Percentiles rank a stretch among this genome's conserved stretches.
phyloP scores from a whole-genome alignment of 345 rosid species.

The Heritiera fomes region DNA sequence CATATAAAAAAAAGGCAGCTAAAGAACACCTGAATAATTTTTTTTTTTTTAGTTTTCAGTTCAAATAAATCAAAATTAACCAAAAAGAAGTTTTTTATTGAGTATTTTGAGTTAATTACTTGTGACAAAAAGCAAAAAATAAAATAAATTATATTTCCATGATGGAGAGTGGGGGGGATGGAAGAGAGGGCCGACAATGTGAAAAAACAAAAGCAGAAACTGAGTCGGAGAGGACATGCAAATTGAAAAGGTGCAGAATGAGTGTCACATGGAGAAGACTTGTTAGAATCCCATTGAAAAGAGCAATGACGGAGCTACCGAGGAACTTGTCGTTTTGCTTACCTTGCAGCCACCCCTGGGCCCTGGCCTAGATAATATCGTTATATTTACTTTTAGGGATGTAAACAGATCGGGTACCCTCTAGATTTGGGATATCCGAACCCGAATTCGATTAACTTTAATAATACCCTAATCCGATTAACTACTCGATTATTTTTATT shows the following conservation, averaged over 20 bases:
- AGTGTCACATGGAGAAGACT: not conserved
- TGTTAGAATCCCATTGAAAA: not conserved
- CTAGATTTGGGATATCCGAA: no score
- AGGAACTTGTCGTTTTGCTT: constrained; percentile 1
- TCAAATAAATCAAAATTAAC: not conserved
- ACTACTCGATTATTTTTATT: no score
- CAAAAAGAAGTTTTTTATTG: not conserved
- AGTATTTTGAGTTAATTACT: not conserved
- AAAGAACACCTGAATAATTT: not conserved
- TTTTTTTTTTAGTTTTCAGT: not conserved
- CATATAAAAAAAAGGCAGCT: not conserved
- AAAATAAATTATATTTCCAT: not conserved
- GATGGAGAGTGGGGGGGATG: not conserved
- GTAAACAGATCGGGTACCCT: no score
- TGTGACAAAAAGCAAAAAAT: not conserved
- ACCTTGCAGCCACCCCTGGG: not conserved
- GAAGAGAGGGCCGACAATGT: not conserved
- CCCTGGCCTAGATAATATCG: no score
- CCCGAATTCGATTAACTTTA: no score
- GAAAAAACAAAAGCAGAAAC: not conserved
- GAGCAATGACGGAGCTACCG: not conserved
- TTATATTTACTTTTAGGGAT: no score
- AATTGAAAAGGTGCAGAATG: not conserved
- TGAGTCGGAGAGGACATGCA: not conserved
- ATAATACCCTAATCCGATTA: no score